These are phyloP conservation scores for Chloris gayana DNA, from an alignment of 176 grass and related monocot genomes.

Conservation along the genomic window DNA sequence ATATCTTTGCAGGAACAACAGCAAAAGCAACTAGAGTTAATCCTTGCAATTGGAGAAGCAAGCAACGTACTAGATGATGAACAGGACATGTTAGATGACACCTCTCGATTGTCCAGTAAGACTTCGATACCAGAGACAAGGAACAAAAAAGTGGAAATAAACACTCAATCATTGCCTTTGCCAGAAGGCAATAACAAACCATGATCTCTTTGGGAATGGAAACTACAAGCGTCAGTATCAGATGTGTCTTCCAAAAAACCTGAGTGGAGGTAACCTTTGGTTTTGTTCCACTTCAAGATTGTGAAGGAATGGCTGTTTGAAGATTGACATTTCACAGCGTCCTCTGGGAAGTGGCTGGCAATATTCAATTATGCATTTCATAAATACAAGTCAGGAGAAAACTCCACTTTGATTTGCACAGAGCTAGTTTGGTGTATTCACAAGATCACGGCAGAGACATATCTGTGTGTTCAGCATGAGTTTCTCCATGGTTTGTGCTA, in stretches of 20 bases:
- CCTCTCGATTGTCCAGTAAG: slow-evolving; percentile 3
- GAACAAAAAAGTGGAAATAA: slow-evolving; percentile 22
- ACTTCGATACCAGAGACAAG: slow-evolving; percentile 25
- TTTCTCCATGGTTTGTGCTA: neutral
- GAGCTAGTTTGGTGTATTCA: slow-evolving; percentile 7
- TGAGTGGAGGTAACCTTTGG: slow-evolving; percentile 5
- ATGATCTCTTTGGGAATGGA: slow-evolving; percentile 38
- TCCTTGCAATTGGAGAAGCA: slow-evolving; percentile 67
- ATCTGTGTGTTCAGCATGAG: neutral
- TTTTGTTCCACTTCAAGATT: slow-evolving; percentile 21
- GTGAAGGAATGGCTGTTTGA: slow-evolving; percentile 6
- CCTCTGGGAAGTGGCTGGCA: neutral
- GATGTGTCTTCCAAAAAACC: neutral
- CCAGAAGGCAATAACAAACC: slow-evolving; percentile 44
- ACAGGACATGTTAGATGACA: slow-evolving; percentile 18
- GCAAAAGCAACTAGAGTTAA: slow-evolving; percentile 79
- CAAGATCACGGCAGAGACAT: neutral
- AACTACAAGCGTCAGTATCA: slow-evolving; percentile 6
- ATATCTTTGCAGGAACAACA: slow-evolving; percentile 73
- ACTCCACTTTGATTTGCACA: slow-evolving; percentile 12
- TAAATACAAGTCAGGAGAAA: neutral
- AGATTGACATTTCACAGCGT: neutral
- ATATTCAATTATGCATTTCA: neutral
- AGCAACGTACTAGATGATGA: slow-evolving; percentile 46
- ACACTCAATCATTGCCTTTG: slow-evolving; percentile 27